These are phyloP conservation scores for Debaryomyces subglobosus DNA, from an alignment of 1,139 yeast genomes.

Conservation along the genomic window DNA sequence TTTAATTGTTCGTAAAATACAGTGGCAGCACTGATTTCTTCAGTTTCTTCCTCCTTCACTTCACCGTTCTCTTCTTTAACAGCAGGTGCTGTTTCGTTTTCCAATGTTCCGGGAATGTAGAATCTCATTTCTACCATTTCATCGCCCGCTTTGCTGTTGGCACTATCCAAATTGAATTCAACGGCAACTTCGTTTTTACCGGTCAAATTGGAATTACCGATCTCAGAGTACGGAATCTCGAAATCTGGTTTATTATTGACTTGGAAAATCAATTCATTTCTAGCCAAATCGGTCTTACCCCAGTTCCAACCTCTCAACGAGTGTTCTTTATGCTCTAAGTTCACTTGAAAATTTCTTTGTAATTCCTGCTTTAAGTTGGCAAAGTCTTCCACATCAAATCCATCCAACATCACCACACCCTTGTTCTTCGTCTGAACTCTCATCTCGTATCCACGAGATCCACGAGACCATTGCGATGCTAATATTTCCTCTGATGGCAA, in stretches of 20 bases:
- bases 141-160: constrained; percentile 77
- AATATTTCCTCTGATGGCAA: constrained; percentile 84
- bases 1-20: constrained; percentile 88
- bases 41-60: constrained; percentile 46
- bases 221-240: constrained; percentile 82
- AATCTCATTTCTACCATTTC: constrained; percentile 94
- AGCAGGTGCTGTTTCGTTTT: constrained; percentile 44
- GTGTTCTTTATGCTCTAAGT: constrained; percentile 83
- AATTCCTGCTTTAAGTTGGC: constrained; percentile 80
- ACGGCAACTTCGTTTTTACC: constrained; percentile 93
- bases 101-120: constrained; percentile 82
- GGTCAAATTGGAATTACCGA: constrained; percentile 86
- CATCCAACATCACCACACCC: constrained; percentile 88
- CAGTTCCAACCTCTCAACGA: constrained; percentile 98
- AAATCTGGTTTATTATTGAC: constrained; percentile 89
- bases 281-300: constrained; percentile 92
- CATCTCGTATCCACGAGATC: constrained; percentile 87
- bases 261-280: constrained; percentile 86
- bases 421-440: constrained; percentile 86
- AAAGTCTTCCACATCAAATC: constrained; percentile 84
- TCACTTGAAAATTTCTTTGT: constrained; percentile 71
- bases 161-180: constrained; percentile 71
- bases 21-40: constrained; percentile 75
- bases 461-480: constrained; percentile 88
- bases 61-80: constrained; percentile 37